Conservation (phyloP, 495 filamentous ascomycete genomes). For the Peziza echinospora region DNA sequence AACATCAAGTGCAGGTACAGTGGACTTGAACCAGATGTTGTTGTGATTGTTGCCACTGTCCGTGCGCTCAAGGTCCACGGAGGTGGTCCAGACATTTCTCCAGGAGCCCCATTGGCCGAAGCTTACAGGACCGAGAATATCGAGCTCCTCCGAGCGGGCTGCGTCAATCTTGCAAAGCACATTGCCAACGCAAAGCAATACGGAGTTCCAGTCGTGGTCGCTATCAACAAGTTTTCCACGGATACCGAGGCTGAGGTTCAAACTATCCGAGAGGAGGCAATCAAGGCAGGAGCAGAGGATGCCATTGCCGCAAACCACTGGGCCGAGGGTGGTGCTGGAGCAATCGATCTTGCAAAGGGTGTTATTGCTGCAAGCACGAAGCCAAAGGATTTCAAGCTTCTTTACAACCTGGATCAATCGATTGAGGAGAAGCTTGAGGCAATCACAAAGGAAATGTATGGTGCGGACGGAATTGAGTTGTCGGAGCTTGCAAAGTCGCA, state of each 20-base stretch:
- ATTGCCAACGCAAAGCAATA: constrained; percentile 71
- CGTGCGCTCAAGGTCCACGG: constrained; percentile 93
- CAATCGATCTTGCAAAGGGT: constrained; percentile 68
- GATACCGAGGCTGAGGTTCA: constrained; percentile 86
- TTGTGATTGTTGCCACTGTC: constrained; percentile 87
- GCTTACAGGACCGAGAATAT: constrained; percentile 86
- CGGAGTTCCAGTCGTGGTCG: constrained; percentile 88
- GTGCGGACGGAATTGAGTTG: constrained; percentile 75
- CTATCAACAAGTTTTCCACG: constrained; percentile 87
- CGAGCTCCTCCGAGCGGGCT: constrained; percentile 69
- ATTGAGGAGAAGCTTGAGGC: constrained; percentile 80
- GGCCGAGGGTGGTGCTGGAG: constrained; percentile 85
- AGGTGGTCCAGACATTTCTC: constrained; percentile 74
- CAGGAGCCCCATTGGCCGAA: constrained; percentile 58
- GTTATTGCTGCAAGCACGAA: constrained; percentile 66
- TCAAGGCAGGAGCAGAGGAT: constrained; percentile 82
- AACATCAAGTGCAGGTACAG: constrained; percentile 98
- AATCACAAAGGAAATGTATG: constrained; percentile 86
- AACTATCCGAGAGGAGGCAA: constrained; percentile 68
- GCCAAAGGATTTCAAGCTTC: constrained; percentile 72
- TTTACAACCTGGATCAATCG: constrained; percentile 59
- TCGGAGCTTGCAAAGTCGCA: constrained; percentile 86
- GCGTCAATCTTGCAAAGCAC: constrained; percentile 85
- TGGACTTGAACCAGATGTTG: constrained; percentile 73
- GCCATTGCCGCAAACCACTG: constrained; percentile 90